A percentile compares a stretch with the other conserved stretches of the same genome.
Evolutionary conservation across 441 rosid species (phyloP).

Genomic region (Hura crepitans): DNA sequence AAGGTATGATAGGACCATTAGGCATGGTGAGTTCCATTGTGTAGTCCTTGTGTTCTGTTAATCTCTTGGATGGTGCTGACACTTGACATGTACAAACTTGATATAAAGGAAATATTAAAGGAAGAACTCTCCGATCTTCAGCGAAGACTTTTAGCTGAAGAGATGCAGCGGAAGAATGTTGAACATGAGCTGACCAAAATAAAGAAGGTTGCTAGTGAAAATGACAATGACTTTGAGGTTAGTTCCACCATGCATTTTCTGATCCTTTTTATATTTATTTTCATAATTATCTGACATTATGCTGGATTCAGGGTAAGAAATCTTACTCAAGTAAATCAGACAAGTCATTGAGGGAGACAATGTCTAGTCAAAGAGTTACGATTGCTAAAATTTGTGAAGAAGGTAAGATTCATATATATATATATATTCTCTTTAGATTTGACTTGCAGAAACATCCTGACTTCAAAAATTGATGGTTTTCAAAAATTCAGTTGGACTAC

Average conservation of each 20-base stretch:
- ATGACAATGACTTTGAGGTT: conserved; percentile 54
- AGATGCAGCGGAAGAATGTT: conserved; percentile 55
- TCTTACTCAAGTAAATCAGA: conserved; percentile 43
- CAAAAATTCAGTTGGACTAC: conserved; percentile 62
- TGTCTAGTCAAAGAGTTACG: conserved; percentile 75
- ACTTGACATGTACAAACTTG: conserved; percentile 17
- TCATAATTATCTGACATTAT: conserved; percentile 22
- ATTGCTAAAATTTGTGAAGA: conserved; percentile 95
- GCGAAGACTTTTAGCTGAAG: conserved; percentile 65
- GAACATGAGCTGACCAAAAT: conserved; percentile 64
- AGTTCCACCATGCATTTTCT: conserved; percentile 19
- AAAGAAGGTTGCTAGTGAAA: conserved; percentile 54
- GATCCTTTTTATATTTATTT: conserved; percentile 7
- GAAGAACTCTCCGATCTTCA: conserved; percentile 55
- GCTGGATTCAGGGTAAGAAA: conserved; percentile 45
- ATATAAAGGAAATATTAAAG: conserved; percentile 48
- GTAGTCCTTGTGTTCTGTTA: not conserved
- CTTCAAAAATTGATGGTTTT: conserved; percentile 23
- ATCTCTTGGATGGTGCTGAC: conserved; percentile 10
- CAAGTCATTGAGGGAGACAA: conserved; percentile 55
- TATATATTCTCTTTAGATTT: not conserved
- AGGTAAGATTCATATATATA: conserved; percentile 41
- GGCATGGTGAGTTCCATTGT: not conserved
- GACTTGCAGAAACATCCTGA: not conserved
- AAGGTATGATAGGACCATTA: conserved; percentile 43